A percentile compares a stretch with the other conserved stretches of the same genome.
phyloP scores from a whole-genome alignment of 805 yeast species.

The Saccharomycopsis sp. region DNA sequence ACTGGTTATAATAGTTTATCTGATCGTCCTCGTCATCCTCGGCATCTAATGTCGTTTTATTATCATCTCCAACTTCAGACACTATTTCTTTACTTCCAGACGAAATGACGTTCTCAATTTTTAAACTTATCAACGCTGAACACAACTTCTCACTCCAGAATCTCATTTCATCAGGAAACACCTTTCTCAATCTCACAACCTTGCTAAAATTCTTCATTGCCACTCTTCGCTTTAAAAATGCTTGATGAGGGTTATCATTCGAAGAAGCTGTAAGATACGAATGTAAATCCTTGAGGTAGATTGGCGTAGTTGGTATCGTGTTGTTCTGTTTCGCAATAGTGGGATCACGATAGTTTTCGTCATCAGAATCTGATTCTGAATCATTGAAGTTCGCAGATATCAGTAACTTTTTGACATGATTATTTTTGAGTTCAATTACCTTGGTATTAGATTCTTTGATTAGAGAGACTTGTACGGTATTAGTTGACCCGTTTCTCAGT shows the following conservation, averaged over 20 bases:
- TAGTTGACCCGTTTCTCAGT: no score
- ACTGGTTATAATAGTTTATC: slow-evolving; percentile 8
- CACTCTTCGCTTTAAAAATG: slow-evolving; percentile 12
- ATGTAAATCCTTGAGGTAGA: slow-evolving; percentile 18
- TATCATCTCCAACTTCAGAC: no score
- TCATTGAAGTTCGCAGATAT: background rate
- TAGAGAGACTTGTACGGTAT: background rate
- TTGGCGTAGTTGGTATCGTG: slow-evolving; percentile 14
- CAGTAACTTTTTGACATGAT: no score
- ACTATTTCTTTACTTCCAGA: background rate
- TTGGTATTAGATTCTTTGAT: background rate
- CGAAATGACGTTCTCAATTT: slow-evolving; percentile 11
- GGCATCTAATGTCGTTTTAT: no score
- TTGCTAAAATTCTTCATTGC: slow-evolving; percentile 12
- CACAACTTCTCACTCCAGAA: slow-evolving; percentile 17
- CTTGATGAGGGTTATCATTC: slow-evolving; percentile 15
- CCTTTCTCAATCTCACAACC: slow-evolving; percentile 10
- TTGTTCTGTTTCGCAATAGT: slow-evolving; percentile 18
- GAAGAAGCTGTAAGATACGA: slow-evolving; percentile 13
- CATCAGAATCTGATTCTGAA: slow-evolving; percentile 18
- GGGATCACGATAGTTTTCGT: slow-evolving; percentile 20
- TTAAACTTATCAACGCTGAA: slow-evolving; percentile 9
- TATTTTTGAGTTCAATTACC: background rate
- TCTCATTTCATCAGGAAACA: slow-evolving; percentile 10
- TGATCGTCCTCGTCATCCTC: slow-evolving; percentile 6